Conservation (phyloP, 768 basidiomycete genomes). For the Suillus fuscotomentosus region DNA sequence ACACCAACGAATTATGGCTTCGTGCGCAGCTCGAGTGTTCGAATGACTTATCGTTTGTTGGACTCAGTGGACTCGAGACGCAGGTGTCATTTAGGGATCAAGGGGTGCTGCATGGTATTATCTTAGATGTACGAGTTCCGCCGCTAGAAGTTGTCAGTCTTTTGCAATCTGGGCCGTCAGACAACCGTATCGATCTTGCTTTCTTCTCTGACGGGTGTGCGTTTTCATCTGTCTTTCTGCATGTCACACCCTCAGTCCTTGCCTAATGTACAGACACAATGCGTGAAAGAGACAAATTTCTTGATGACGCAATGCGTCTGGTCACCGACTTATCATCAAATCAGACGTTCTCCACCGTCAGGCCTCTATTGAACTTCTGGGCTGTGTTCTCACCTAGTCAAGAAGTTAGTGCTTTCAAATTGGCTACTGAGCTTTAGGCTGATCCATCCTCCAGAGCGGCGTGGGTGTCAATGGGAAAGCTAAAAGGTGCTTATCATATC, state of each 20-base stretch:
- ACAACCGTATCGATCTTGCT: slow-evolving; percentile 70
- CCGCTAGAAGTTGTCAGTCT: slow-evolving; percentile 57
- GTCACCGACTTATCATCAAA: slow-evolving; percentile 69
- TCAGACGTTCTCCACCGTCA: slow-evolving; percentile 75
- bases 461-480: slow-evolving; percentile 66
- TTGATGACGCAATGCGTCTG: slow-evolving; percentile 63
- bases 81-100: slow-evolving; percentile 9
- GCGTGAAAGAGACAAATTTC: slow-evolving; percentile 60
- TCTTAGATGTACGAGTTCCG: slow-evolving; percentile 29
- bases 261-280: slow-evolving; percentile 42
- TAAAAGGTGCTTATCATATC: slow-evolving; percentile 51
- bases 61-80: background rate
- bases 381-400: slow-evolving; percentile 74
- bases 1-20: background rate
- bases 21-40: slow-evolving; percentile 22
- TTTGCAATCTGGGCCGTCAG: slow-evolving; percentile 56
- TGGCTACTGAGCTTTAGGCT: background rate
- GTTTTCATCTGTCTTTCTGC: slow-evolving; percentile 22
- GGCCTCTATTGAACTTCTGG: slow-evolving; percentile 79
- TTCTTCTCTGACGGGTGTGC: slow-evolving; percentile 80
- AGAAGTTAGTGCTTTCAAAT: slow-evolving; percentile 46
- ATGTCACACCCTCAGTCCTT: slow-evolving; percentile 3
- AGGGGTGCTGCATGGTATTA: background rate
- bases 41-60: slow-evolving; percentile 19
- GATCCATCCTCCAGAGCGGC: slow-evolving; percentile 46